Evolutionary conservation across 768 basidiomycete genomes (phyloP).

Genomic region (Ramaria rubella): DNA sequence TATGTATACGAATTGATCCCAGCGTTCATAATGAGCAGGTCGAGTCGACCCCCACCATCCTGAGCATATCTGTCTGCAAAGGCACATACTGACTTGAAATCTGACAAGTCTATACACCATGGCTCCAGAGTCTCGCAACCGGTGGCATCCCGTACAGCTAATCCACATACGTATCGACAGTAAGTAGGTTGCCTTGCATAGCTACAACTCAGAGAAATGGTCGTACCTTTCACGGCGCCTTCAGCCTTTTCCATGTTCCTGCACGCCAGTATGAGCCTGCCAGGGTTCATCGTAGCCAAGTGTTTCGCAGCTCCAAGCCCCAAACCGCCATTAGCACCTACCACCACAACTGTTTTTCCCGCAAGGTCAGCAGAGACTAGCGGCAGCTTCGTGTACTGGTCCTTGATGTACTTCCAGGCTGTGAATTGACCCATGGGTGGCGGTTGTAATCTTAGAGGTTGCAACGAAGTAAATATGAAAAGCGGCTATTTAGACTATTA

Average conservation of each 20-base stretch:
- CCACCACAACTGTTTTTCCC: slow-evolving; percentile 13
- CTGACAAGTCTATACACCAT: slow-evolving; percentile 35
- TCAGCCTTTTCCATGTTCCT: slow-evolving; percentile 1
- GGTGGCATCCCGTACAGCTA: slow-evolving; percentile 16
- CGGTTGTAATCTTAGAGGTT: too few relatives aligned
- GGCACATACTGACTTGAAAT: slow-evolving; percentile 34
- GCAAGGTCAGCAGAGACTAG: slow-evolving; percentile 5
- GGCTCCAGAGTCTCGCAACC: slow-evolving; percentile 31
- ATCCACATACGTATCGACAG: neutral
- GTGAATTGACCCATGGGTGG: neutral
- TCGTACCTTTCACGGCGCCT: neutral
- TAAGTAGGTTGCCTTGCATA: neutral
- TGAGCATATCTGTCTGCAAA: slow-evolving; percentile 32
- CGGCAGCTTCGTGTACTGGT: neutral
- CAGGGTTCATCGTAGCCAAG: neutral
- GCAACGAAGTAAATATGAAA: too few relatives aligned
- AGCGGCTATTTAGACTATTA: too few relatives aligned
- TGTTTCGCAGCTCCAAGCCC: slow-evolving; percentile 13
- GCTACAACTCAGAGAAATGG: too few relatives aligned
- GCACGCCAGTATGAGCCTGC: neutral
- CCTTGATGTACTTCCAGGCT: neutral
- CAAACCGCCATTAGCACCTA: slow-evolving; percentile 13
- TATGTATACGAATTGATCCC: slow-evolving; percentile 17
- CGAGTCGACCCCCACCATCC: slow-evolving; percentile 25
- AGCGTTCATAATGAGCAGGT: slow-evolving; percentile 43